Conservation (phyloP, 352 stramenopile genomes). For the Globisporangium takayamanum region DNA sequence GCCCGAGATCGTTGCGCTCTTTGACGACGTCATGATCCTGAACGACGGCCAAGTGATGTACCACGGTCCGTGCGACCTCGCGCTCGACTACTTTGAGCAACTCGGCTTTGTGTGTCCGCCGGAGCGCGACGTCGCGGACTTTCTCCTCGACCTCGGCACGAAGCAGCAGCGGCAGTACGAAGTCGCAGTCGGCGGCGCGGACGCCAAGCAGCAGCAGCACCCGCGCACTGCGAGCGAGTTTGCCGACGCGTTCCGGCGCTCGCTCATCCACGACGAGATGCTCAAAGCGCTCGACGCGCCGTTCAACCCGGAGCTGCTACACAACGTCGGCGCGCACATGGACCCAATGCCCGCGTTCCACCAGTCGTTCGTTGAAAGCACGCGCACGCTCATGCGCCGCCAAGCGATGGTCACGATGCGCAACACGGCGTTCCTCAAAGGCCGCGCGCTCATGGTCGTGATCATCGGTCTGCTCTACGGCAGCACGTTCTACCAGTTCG, state of each 20-base stretch:
- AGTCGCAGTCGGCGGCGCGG: neutral
- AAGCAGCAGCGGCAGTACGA: conserved; percentile 1
- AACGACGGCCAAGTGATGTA: conserved; percentile 23
- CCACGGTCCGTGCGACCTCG: conserved; percentile 9
- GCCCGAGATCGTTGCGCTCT: conserved; percentile 84
- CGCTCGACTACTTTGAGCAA: neutral
- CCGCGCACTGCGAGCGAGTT: conserved; percentile 10
- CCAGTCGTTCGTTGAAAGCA: neutral
- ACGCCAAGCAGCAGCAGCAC: neutral
- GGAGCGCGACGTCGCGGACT: neutral
- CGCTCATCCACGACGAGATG: conserved; percentile 40
- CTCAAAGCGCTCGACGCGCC: conserved; percentile 23
- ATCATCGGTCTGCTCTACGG: conserved; percentile 40
- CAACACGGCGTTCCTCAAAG: conserved; percentile 29
- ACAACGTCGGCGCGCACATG: neutral
- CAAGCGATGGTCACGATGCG: conserved; percentile 48
- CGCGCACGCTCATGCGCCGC: conserved; percentile 18
- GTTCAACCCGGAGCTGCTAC: conserved; percentile 19
- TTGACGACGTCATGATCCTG: conserved; percentile 88
- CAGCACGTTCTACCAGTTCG: conserved; percentile 30
- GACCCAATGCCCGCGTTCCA: neutral
- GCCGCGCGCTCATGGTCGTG: conserved; percentile 27
- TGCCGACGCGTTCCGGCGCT: conserved; percentile 11
- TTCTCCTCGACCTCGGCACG: neutral
- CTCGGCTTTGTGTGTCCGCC: neutral